Conservation (phyloP, 1,284 basidiomycete species). For the Neolentinus lepideus region DNA sequence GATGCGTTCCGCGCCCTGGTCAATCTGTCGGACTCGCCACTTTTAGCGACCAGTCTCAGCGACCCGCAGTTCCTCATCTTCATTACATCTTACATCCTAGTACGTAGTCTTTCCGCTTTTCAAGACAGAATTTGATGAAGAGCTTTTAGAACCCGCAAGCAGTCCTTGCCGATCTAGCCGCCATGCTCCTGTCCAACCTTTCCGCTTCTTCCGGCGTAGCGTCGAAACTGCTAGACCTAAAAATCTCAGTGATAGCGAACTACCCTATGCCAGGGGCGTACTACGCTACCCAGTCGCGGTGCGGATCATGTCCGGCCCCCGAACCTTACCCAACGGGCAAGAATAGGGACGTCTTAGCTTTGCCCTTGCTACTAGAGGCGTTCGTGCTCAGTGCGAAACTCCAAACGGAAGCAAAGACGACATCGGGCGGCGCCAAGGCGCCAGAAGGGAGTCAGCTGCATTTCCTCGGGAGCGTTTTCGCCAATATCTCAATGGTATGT, state of each 20-base stretch:
- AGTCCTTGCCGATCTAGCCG: conserved; percentile 87
- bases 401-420: conserved; percentile 36
- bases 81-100: conserved; percentile 87
- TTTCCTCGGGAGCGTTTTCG: conserved; percentile 89
- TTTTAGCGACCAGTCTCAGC: conserved; percentile 64
- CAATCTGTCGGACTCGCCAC: conserved; percentile 85
- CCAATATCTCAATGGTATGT: conserved; percentile 78
- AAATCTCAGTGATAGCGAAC: conserved; percentile 56
- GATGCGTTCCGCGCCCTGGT: conserved; percentile 93
- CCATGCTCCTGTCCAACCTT: conserved; percentile 96
- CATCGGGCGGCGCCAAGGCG: no score
- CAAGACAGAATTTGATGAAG: no score
- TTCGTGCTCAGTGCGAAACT: conserved; percentile 70
- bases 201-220: conserved; percentile 75
- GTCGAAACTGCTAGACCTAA: conserved; percentile 58
- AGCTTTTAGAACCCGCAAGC: conserved; percentile 89
- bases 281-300: conserved; percentile 70
- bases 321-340: conserved; percentile 55
- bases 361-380: conserved; percentile 80
- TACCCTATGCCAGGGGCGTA: conserved; percentile 35
- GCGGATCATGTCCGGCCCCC: conserved; percentile 61
- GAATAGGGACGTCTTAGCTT: conserved; percentile 48
- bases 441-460: conserved; percentile 73
- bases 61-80: conserved; percentile 78
- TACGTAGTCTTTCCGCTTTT: no score